A percentile compares a stretch with the other conserved stretches of the same genome.
Conservation (phyloP, 441 rosid species). For the Melianthus villosus region DNA sequence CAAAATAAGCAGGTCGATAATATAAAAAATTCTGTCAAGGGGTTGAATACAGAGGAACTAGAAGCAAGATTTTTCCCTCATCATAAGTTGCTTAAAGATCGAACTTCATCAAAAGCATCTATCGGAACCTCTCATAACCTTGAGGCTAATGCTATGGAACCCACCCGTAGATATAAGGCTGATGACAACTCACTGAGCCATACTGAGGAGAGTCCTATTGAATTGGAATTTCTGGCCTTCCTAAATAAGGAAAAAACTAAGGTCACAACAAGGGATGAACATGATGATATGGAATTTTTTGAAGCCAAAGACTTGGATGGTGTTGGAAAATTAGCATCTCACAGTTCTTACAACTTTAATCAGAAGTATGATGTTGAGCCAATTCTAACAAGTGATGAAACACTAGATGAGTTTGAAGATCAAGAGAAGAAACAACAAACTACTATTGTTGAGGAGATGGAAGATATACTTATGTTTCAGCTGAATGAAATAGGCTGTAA, state of each 20-base stretch:
- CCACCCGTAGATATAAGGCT: conserved; percentile 12
- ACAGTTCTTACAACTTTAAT: too few species aligned
- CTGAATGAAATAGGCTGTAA: conserved; percentile 52
- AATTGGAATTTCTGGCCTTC: conserved; percentile 42
- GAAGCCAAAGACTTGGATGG: conserved; percentile 48
- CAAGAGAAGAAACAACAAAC: conserved; percentile 35
- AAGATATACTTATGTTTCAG: conserved; percentile 32
- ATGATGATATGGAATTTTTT: conserved; percentile 15
- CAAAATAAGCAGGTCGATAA: conserved; percentile 16
- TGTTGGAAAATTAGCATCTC: too few species aligned
- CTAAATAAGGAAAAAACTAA: conserved; percentile 25
- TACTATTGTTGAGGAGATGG: conserved; percentile 35
- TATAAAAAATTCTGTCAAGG: conserved; percentile 34
- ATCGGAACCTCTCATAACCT: conserved; percentile 17
- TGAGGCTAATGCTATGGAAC: conserved; percentile 10
- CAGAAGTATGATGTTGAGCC: conserved; percentile 29
- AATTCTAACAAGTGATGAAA: conserved; percentile 59
- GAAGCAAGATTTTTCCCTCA: conserved; percentile 94
- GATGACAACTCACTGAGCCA: conserved; percentile 27
- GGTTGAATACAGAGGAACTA: conserved; percentile 44
- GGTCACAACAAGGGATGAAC: conserved; percentile 13
- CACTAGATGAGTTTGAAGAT: conserved; percentile 63
- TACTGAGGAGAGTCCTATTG: conserved; percentile 36
- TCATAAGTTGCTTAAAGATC: conserved; percentile 63
- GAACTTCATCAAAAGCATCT: conserved; percentile 25